A percentile compares a stretch with the other conserved stretches of the same genome.
Evolutionary conservation across 352 stramenopile species (phyloP).

Genomic region (Thraustochytrium sp.): DNA sequence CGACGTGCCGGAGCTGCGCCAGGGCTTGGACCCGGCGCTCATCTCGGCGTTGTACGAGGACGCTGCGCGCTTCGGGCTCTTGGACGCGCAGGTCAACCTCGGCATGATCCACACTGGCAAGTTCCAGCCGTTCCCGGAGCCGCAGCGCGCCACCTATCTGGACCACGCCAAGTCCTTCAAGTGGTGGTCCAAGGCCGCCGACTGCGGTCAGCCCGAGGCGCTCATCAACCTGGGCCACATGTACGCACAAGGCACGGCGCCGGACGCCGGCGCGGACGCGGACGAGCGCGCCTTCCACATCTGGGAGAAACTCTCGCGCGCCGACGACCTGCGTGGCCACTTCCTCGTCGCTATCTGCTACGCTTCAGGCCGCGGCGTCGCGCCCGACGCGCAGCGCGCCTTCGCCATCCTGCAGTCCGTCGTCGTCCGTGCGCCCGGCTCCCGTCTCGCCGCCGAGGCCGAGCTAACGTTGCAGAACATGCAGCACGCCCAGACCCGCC

Average conservation of each 20-base stretch:
- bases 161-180: neutral
- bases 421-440: neutral
- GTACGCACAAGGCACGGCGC: neutral
- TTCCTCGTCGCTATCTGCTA: conserved; percentile 10
- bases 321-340: neutral
- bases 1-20: neutral
- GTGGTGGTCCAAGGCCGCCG: conserved; percentile 19
- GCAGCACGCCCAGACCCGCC: no score
- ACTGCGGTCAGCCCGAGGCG: neutral
- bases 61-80: neutral
- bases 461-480: no score
- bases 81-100: conserved; percentile 4
- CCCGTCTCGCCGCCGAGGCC: neutral
- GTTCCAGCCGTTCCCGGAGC: neutral
- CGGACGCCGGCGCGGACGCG: neutral
- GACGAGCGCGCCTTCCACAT: neutral
- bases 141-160: neutral
- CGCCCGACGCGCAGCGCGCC: neutral
- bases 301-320: neutral
- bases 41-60: neutral
- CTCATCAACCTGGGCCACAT: conserved; percentile 22
- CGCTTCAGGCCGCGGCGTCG: neutral
- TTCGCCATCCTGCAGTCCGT: neutral
- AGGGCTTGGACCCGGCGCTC: neutral
- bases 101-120: conserved; percentile 23